phyloP scores from a whole-genome alignment of 331 rosid species.

The Malus hybrid region DNA sequence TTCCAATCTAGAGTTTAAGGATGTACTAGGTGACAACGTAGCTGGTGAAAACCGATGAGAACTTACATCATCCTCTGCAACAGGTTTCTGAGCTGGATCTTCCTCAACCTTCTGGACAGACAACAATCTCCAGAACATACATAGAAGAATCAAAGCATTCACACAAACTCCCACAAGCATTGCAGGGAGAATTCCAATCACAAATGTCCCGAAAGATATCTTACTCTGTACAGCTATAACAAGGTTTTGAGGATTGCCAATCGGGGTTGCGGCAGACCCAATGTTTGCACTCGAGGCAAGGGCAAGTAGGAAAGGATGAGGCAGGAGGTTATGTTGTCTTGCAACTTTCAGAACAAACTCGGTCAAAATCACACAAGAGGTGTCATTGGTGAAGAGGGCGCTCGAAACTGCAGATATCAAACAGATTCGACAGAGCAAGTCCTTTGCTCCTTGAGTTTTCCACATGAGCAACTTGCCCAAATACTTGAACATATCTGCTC shows the following conservation, averaged over 20 bases:
- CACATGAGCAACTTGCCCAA: constrained; percentile 70
- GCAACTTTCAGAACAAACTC: constrained; percentile 81
- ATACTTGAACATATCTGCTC: constrained; percentile 88
- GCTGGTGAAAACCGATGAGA: constrained; percentile 14
- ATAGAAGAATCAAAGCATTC: constrained; percentile 55
- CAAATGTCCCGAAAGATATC: constrained; percentile 58
- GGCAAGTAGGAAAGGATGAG: constrained; percentile 88
- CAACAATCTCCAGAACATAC: constrained; percentile 54
- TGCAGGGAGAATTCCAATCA: constrained; percentile 69
- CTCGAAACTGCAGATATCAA: constrained; percentile 75
- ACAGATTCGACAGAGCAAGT: constrained; percentile 70
- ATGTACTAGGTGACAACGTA: constrained; percentile 55
- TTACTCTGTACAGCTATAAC: constrained; percentile 76
- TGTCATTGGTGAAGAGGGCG: constrained; percentile 84
- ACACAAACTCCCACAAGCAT: constrained; percentile 62
- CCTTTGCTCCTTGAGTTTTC: constrained; percentile 80
- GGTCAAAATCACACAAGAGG: constrained; percentile 87
- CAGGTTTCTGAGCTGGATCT: constrained; percentile 14
- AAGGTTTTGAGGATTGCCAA: constrained; percentile 89
- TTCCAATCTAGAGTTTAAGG: constrained; percentile 31
- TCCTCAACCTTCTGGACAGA: constrained; percentile 55
- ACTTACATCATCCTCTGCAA: no score
- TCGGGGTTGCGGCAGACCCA: constrained; percentile 90
- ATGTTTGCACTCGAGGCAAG: constrained; percentile 91
- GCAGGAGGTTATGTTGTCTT: constrained; percentile 77